phyloP scores from a whole-genome alignment of 2,329 filamentous ascomycete species.

The Ophiostoma sp. region DNA sequence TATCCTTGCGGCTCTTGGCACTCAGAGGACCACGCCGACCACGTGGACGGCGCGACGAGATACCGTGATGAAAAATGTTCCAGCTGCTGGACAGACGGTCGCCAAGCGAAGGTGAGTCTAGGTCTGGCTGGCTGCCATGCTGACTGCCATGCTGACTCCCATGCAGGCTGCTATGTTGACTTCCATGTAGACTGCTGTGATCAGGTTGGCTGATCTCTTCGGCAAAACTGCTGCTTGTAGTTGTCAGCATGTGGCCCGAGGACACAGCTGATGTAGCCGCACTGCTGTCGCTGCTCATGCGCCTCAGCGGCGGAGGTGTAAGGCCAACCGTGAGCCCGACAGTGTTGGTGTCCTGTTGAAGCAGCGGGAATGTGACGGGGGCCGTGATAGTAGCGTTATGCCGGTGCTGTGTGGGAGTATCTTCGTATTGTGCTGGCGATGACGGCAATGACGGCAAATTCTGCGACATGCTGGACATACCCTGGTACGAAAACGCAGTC shows the following conservation, averaged over 20 bases:
- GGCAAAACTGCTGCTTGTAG: background rate
- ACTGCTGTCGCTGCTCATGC: constrained; percentile 19
- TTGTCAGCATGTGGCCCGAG: background rate
- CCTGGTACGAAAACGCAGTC: background rate
- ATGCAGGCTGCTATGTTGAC: background rate
- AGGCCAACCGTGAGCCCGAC: constrained; percentile 18
- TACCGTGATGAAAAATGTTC: constrained; percentile 28
- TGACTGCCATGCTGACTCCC: background rate
- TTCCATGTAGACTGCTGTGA: constrained; percentile 7
- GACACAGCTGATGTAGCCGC: constrained; percentile 19
- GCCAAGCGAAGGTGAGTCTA: constrained; percentile 25
- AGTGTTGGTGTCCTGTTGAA: constrained; percentile 21
- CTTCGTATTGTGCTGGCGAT: background rate
- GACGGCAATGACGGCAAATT: constrained; percentile 7
- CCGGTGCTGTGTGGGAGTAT: constrained; percentile 1
- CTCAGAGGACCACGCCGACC: constrained; percentile 32
- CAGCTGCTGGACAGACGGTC: constrained; percentile 27
- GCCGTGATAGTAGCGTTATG: constrained; percentile 21
- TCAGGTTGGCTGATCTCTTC: constrained; percentile 16
- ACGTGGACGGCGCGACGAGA: constrained; percentile 29
- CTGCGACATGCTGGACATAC: constrained; percentile 3
- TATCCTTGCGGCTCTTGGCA: constrained; percentile 32
- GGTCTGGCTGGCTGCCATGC: constrained; percentile 2
- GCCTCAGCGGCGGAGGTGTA: constrained; percentile 10
- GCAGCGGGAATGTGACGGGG: constrained; percentile 15